Percentiles rank a stretch among this genome's conserved stretches.
phyloP scores from a whole-genome alignment of 768 basidiomycete species.

The Chlorophyllum brunneum region DNA sequence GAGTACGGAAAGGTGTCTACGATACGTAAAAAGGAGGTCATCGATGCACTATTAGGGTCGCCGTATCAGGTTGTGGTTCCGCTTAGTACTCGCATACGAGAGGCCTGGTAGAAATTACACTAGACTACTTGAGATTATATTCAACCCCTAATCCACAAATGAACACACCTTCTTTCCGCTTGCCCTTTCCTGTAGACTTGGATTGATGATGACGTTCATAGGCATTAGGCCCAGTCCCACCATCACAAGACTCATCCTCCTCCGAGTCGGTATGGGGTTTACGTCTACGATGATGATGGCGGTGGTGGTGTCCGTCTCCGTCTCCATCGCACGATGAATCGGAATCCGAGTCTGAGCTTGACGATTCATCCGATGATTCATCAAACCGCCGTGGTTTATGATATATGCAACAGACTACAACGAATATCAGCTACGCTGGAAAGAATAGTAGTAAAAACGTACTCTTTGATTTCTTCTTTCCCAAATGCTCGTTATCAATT shows the following conservation, averaged over 20 bases:
- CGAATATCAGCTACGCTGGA: background rate
- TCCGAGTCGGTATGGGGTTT: constrained; percentile 6
- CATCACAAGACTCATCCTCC: constrained; percentile 11
- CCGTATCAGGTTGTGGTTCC: no score
- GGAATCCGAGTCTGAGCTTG: constrained; percentile 46
- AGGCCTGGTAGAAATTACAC: no score
- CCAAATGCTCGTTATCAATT: constrained; percentile 87
- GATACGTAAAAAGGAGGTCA: no score
- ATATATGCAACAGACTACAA: constrained; percentile 95
- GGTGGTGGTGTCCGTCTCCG: constrained; percentile 17
- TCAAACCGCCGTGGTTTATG: constrained; percentile 78
- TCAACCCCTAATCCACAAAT: background rate
- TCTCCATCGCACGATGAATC: constrained; percentile 26
- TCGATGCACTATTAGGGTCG: no score
- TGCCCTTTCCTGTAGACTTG: constrained; percentile 32
- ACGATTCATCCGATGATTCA: constrained; percentile 65
- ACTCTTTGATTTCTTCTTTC: constrained; percentile 94
- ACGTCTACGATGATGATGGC: constrained; percentile 14
- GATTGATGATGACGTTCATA: constrained; percentile 47
- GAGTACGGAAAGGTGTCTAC: no score
- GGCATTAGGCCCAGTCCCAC: constrained; percentile 37
- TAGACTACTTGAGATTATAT: background rate
- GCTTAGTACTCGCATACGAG: no score
- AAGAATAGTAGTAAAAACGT: constrained; percentile 31
- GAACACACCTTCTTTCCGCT: constrained; percentile 24